Conservation (phyloP, 2,329 filamentous ascomycete species). For the Juglanconis juglandina region DNA sequence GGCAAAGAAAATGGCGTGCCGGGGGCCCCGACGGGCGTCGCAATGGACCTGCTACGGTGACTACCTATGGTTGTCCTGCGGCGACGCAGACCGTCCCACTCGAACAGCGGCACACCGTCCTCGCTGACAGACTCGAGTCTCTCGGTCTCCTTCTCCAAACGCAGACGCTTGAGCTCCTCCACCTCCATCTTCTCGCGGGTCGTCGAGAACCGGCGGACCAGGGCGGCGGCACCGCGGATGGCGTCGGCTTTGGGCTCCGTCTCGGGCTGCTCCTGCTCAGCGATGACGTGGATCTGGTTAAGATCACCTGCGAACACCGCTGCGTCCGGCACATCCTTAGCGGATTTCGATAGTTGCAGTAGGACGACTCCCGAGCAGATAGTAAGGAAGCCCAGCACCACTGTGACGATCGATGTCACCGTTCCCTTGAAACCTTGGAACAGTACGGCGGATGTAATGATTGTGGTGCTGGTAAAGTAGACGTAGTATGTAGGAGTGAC, state of each 20-base stretch:
- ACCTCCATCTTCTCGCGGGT: conserved; percentile 74
- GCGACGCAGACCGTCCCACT: conserved; percentile 88
- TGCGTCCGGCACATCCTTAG: conserved; percentile 92
- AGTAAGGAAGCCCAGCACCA: conserved; percentile 88
- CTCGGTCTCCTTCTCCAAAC: conserved; percentile 72
- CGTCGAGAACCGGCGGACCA: conserved; percentile 77
- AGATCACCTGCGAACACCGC: conserved; percentile 90
- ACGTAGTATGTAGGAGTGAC: conserved; percentile 99
- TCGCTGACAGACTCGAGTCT: conserved; percentile 73
- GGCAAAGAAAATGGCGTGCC: conserved; percentile 29
- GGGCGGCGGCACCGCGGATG: conserved; percentile 84
- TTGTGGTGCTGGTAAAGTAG: conserved; percentile 93
- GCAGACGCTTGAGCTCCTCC: conserved; percentile 73
- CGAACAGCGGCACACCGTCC: conserved; percentile 64
- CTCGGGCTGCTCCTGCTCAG: conserved; percentile 93
- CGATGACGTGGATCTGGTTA: conserved; percentile 92
- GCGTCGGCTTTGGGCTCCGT: conserved; percentile 94
- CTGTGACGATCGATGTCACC: conserved; percentile 73
- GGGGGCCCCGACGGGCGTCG: conserved; percentile 30
- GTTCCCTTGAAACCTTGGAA: conserved; percentile 94
- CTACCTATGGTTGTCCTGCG: conserved; percentile 50
- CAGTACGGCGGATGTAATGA: conserved; percentile 86
- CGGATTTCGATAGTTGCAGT: conserved; percentile 93
- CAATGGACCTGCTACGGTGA: conserved; percentile 33
- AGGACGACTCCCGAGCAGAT: conserved; percentile 93